Base-by-base conservation (phyloP, 2,329 filamentous ascomycete genomes). In the Aspergillus pseudotamarii region DNA sequence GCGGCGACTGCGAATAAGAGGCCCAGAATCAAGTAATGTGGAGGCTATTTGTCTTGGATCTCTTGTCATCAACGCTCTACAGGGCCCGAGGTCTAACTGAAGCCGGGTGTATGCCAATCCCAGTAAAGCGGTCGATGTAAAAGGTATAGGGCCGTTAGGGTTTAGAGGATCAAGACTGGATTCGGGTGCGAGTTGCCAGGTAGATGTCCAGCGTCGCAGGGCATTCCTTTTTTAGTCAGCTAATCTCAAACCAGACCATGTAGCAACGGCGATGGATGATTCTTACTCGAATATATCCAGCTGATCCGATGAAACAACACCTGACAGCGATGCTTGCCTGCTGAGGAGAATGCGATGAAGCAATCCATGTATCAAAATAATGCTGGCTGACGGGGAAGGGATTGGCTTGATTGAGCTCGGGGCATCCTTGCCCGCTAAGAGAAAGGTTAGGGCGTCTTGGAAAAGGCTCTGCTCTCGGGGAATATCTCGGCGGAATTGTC, bases 81-180 rank as follows among this genome's bases (percentile, higher is more conserved):
- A 66, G 11, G 67, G 63, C 2, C 71, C 70, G 1, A 73, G 54
- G 30, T 73, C 66, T 2, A 70, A 56, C 8, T 64, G 63, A 9
- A 74, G 66, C 28, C 89, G 83, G 61, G 90, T 89, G 43, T 75
- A 73, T 1, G 71, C 72, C 14, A 91, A 75, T 16, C 89, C 83
- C 46, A 90, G 80, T 6, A 91, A 76, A 0, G 88, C 88, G 0
- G 87, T 89, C 1, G 88, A 72, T 63, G 89, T 90, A 72, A 88
- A 90, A 0, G 87, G 84, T 11, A 91, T 81, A 0, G 88, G 86
- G 0, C 88, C 88, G 36, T 86, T 86, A 0, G 69, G 69, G 50
- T 71, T 71, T 9, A 66, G 63, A 3, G 71, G 73, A 19, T 74
- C 72, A 2, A 74, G 59, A 2, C 75, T 79, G 0, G 79, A 80